phyloP scores from a whole-genome alignment of 164 flowering plant genomes.

The Warburgia ugandensis region DNA sequence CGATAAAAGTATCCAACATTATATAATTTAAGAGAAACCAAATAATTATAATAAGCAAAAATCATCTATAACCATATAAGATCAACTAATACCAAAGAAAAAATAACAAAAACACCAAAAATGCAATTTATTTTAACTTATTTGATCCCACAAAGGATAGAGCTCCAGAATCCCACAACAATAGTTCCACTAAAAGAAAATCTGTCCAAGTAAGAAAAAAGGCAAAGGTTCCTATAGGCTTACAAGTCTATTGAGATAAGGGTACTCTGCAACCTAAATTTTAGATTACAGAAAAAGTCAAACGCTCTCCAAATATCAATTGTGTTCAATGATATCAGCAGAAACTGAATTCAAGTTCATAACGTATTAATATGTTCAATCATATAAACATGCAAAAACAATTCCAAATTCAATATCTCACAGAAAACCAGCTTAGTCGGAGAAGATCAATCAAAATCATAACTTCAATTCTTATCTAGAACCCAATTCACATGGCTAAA shows the following conservation, averaged over 20 bases:
- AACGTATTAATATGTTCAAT: not conserved
- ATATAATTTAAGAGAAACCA: not conserved
- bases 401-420: not conserved
- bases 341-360: not conserved
- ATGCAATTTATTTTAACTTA: not conserved
- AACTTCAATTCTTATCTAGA: not conserved
- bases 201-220: not conserved
- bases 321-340: not conserved
- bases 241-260: not conserved
- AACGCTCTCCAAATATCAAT: not conserved
- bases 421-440: not conserved
- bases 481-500: not conserved
- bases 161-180: no score
- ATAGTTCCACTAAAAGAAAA: not conserved
- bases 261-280: not conserved
- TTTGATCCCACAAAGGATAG: no score
- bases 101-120: not conserved
- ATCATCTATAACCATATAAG: not conserved
- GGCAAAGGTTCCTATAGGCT: not conserved
- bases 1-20: not conserved
- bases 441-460: not conserved
- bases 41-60: not conserved
- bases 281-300: not conserved
- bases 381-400: not conserved
- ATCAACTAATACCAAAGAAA: not conserved